These are phyloP conservation scores for Colletotrichum higginsianum DNA, from an alignment of 2,329 filamentous ascomycete genomes.

Conservation along the genomic window DNA sequence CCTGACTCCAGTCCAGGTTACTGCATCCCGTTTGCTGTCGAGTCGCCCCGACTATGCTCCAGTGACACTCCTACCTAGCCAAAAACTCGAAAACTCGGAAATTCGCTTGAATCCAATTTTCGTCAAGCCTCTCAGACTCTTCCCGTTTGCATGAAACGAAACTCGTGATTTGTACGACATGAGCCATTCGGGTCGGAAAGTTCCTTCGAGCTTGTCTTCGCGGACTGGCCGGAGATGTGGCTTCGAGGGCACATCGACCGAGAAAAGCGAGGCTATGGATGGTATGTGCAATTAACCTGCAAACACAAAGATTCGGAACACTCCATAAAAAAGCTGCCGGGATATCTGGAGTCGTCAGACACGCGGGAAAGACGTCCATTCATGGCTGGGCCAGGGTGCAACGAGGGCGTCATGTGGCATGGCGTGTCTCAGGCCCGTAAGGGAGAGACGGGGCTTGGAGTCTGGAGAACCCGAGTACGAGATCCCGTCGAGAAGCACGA, in stretches of 20 bases:
- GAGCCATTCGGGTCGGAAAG: no score
- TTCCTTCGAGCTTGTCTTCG: not conserved
- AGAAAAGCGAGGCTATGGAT: not conserved
- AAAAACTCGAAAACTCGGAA: no score
- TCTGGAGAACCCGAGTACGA: not conserved
- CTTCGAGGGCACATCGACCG: not conserved
- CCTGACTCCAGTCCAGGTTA: no score
- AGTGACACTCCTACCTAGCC: no score
- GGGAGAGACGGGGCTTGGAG: not conserved
- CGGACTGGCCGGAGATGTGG: no score
- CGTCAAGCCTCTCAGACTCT: no score
- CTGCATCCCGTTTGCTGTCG: no score
- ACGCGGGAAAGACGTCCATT: not conserved
- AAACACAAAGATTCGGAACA: not conserved
- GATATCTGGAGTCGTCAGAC: not conserved
- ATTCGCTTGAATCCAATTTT: no score
- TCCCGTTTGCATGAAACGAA: no score
- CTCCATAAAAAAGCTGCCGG: not conserved
- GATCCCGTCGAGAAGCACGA: no score
- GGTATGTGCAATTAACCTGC: not conserved
- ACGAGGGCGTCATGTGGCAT: not conserved
- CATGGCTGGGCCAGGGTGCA: not conserved
- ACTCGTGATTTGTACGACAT: not conserved
- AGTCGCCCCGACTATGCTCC: no score
- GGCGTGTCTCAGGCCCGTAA: not conserved